Conservation (phyloP, 495 filamentous ascomycete species). For the Tuber borchii region DNA sequence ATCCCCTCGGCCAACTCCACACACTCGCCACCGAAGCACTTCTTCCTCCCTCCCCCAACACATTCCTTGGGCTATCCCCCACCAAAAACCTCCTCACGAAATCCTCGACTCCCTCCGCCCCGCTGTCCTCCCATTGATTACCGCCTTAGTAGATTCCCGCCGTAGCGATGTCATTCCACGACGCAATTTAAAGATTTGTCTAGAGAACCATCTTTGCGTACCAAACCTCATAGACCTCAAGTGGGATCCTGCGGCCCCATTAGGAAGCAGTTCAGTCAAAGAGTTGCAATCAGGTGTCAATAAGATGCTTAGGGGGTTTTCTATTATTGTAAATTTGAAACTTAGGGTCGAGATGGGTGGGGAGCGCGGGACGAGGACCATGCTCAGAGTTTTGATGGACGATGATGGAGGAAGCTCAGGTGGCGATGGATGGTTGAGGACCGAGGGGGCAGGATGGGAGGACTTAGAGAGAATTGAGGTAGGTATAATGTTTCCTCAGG, state of each 20-base stretch:
- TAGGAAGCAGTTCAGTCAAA: not conserved
- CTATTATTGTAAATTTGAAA: not conserved
- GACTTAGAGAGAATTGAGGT: not conserved
- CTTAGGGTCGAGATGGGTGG: not conserved
- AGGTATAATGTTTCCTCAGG: not conserved
- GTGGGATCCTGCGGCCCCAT: not conserved
- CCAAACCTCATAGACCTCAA: slow-evolving; percentile 4
- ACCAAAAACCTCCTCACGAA: not conserved
- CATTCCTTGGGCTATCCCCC: not conserved
- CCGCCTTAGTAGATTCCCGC: not conserved
- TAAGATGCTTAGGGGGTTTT: not conserved
- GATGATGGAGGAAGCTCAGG: not conserved
- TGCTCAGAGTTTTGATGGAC: not conserved
- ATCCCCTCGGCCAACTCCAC: not conserved
- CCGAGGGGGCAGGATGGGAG: not conserved
- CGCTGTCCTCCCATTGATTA: not conserved
- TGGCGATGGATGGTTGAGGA: not conserved
- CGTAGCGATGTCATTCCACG: not conserved
- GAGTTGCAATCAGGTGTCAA: not conserved
- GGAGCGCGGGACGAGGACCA: not conserved
- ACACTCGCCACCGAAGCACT: not conserved
- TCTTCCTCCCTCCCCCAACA: not conserved
- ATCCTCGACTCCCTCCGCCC: not conserved
- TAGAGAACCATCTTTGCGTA: not conserved
- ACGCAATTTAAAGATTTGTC: slow-evolving; percentile 4